Conservation (phyloP, 441 rosid genomes). For the Pelargonium australe region DNA sequence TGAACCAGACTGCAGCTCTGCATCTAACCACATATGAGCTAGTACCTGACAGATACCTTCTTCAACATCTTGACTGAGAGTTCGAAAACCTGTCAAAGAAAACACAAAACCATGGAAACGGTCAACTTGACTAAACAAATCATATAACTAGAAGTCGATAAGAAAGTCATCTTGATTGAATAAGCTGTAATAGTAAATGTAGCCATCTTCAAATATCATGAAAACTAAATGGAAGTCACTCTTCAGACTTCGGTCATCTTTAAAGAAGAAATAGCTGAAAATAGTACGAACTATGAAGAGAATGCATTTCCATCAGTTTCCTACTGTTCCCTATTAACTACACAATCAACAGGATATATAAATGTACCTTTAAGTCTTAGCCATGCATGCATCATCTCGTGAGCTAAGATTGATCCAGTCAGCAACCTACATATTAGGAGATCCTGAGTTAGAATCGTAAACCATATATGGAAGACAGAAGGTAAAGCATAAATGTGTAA, state of each 20-base stretch:
- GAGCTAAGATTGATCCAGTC: constrained; percentile 91
- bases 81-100: constrained; percentile 55
- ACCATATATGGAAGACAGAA: no score
- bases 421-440: constrained; percentile 36
- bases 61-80: constrained; percentile 84
- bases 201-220: no score
- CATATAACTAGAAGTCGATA: no score
- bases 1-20: constrained; percentile 56
- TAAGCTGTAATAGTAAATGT: no score
- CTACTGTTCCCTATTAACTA: neutral
- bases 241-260: no score
- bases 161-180: no score
- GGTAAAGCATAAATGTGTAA: neutral
- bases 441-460: no score
- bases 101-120: neutral
- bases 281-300: no score
- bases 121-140: no score
- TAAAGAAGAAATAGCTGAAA: no score
- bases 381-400: constrained; percentile 99
- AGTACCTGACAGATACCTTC: constrained; percentile 97
- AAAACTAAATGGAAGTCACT: no score
- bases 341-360: neutral
- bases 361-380: constrained; percentile 71
- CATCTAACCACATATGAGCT: constrained; percentile 93
- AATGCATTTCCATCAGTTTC: no score